Base-by-base conservation (phyloP, 2,329 filamentous ascomycete species). In the Leptographium flavum region DNA sequence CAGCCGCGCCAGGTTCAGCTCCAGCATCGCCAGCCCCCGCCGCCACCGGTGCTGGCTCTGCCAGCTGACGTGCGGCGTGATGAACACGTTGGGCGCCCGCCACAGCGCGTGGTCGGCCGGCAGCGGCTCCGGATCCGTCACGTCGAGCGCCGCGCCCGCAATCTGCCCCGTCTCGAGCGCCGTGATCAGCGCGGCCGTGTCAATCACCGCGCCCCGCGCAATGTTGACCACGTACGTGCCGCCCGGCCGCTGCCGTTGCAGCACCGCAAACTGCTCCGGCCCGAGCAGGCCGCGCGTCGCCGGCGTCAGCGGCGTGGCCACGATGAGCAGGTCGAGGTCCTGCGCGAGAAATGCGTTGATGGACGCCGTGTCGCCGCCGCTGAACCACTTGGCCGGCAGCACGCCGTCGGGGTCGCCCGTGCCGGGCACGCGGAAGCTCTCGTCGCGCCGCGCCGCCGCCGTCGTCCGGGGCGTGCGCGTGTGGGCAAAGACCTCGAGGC, bases 401-500 rank as follows among this genome's bases (percentile, higher is more conserved):
- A 49, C 45, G n/a, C 67, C 66, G 1, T 62, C 58, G 0, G 60
- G 57, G 47, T 70, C 66, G 6, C 66, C 67, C 2, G 79, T 80
- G 3, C 76, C 73, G 0, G 80, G 78, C 0, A 82, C 69, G 45
- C 79, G 72, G 58, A 76, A 85, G 8, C 74, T 74, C 3, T 59
- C 55, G 57, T 85, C 79, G 39, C 59, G 63, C 40, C 70, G 71
- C 15, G 72, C 76, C 49, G 76, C 76, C 0, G 73, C 67, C 1
- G 80, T 83, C 2, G 46, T 9, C 13, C 45, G 42, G 23, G 38
- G 45, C 17, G 68, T 70, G 7, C 78, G 78, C 2, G 81, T 85
- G 61, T 79, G 83, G 1, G 81, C 81, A 51, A 81, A 65, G 1
- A 86, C 74, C 28, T 75, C 67, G 72, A 81, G 79, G 11, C 80